Percentiles rank a stretch among this genome's conserved stretches.
Conservation (phyloP, 371 early-diverging fungal species). For the Apophysomyces elegans region DNA sequence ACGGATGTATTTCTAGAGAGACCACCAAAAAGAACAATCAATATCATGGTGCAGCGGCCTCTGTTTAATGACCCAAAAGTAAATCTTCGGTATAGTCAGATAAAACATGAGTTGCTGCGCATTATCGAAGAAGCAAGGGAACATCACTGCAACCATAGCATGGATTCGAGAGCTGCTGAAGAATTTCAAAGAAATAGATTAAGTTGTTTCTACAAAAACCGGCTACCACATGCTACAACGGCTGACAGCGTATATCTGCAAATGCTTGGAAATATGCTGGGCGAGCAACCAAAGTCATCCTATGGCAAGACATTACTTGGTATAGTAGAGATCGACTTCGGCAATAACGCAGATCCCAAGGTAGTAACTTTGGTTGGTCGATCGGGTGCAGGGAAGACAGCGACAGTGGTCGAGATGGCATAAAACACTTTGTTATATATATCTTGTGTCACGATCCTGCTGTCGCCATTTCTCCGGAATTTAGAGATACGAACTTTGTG, state of each 20-base stretch:
- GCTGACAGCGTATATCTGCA: constrained; percentile 16
- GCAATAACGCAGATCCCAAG: constrained; percentile 4
- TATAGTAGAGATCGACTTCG: neutral
- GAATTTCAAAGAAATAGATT: constrained; percentile 1
- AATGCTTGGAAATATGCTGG: constrained; percentile 28
- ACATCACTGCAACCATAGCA: neutral
- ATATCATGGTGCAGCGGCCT: neutral
- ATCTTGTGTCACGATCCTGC: constrained; percentile 17
- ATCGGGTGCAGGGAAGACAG: constrained; percentile 30
- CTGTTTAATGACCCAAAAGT: constrained; percentile 17
- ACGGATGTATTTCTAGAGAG: too few species aligned
- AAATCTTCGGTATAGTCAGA: constrained; percentile 19
- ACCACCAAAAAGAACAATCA: too few species aligned
- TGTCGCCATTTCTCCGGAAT: neutral
- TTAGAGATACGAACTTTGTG: neutral
- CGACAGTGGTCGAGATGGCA: constrained; percentile 25
- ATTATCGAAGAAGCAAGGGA: neutral
- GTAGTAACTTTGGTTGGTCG: constrained; percentile 28
- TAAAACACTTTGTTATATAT: constrained; percentile 27
- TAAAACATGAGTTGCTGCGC: neutral
- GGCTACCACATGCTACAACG: constrained; percentile 15
- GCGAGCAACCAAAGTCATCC: constrained; percentile 20
- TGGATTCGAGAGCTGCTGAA: constrained; percentile 16
- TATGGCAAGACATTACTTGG: neutral
- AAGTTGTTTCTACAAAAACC: constrained; percentile 3